Evolutionary conservation across 805 yeast genomes (phyloP).

Genomic region (Lachancea thermotolerans): DNA sequence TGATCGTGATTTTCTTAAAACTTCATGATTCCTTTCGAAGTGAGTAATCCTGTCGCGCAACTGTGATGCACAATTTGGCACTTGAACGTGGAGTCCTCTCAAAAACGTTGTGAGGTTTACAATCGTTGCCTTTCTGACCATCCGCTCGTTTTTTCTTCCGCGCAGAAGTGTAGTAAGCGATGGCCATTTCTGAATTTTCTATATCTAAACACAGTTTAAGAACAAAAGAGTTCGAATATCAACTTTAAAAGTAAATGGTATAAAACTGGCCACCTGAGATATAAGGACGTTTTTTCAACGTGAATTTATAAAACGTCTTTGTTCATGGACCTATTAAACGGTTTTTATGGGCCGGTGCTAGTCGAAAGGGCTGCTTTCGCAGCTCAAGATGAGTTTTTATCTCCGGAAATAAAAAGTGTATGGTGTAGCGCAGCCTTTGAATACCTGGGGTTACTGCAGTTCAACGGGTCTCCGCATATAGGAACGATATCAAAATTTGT

Average conservation of each 20-base stretch:
- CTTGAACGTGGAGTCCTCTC: not conserved
- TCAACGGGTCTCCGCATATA: not conserved
- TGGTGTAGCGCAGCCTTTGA: not conserved
- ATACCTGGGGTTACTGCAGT: not conserved
- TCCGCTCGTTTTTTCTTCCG: not conserved
- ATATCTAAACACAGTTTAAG: too few species aligned
- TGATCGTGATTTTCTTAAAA: slow-evolving; percentile 16
- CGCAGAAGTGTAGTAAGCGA: too few species aligned
- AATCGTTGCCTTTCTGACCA: not conserved
- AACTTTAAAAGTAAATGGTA: too few species aligned
- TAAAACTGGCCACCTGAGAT: too few species aligned
- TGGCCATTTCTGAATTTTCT: too few species aligned
- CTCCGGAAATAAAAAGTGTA: not conserved
- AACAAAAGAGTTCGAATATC: too few species aligned
- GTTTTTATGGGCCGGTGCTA: slow-evolving; percentile 4
- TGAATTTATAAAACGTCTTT: too few species aligned
- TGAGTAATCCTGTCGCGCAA: slow-evolving; percentile 4
- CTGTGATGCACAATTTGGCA: slow-evolving; percentile 2
- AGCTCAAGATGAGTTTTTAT: not conserved
- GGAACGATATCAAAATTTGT: not conserved
- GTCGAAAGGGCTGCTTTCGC: slow-evolving; percentile 7
- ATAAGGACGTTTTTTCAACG: too few species aligned
- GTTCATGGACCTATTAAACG: not conserved
- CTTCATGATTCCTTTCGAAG: slow-evolving; percentile 4
- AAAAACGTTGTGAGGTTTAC: too few species aligned